These are phyloP conservation scores for Bipolaris bicolor DNA, from an alignment of 2,329 filamentous ascomycete genomes.

Conservation along the genomic window DNA sequence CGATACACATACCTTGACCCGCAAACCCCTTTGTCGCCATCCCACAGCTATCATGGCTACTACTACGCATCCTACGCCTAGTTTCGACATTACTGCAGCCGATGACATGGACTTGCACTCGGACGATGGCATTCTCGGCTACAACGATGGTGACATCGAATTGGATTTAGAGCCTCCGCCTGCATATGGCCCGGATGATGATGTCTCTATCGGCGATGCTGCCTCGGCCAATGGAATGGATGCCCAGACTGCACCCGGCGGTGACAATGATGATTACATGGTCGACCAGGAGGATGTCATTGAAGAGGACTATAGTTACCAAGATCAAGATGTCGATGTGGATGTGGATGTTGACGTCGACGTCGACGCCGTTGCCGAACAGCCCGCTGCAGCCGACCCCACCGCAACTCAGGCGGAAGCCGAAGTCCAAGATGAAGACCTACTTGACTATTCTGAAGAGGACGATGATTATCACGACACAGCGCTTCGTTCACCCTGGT, in stretches of 20 bases:
- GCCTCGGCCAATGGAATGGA: conserved; percentile 34
- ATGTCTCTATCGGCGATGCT: conserved; percentile 64
- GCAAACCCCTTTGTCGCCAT: conserved; percentile 6
- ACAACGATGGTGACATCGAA: conserved; percentile 65
- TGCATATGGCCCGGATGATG: conserved; percentile 47
- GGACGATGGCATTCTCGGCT: conserved; percentile 49
- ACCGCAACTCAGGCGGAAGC: conserved; percentile 1
- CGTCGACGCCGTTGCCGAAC: conserved; percentile 10
- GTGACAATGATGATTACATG: conserved; percentile 48
- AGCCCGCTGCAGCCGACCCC: conserved; percentile 6
- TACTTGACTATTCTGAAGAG: conserved; percentile 46
- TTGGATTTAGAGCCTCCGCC: conserved; percentile 55
- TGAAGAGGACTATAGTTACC: conserved; percentile 32
- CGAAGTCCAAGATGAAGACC: conserved; percentile 33
- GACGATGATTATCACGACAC: conserved; percentile 25
- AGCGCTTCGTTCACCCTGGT: conserved; percentile 4
- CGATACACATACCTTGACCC: conserved; percentile 5
- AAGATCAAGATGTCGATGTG: not conserved
- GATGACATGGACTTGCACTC: conserved; percentile 64
- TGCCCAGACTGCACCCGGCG: conserved; percentile 17
- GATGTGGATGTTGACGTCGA: conserved; percentile 20
- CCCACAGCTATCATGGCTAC: conserved; percentile 28
- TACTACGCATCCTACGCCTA: conserved; percentile 26
- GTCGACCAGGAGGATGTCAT: conserved; percentile 43
- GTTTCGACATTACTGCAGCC: conserved; percentile 44